Percentiles rank a stretch among this genome's conserved stretches.
phyloP scores from a whole-genome alignment of 2,329 filamentous ascomycete genomes.

The Bertia moriformis region DNA sequence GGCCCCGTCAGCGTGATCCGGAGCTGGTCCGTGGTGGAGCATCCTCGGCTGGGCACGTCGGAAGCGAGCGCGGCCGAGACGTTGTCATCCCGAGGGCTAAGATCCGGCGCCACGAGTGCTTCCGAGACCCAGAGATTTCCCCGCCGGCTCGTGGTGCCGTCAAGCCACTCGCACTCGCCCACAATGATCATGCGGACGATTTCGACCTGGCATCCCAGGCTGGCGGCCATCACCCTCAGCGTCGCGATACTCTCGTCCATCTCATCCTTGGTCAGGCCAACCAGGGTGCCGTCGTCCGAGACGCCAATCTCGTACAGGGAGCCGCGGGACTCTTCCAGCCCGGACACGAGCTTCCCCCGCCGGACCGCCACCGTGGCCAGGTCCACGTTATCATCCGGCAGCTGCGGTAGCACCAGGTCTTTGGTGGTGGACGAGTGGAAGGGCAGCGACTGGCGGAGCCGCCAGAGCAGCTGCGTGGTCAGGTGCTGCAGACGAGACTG shows the following conservation, averaged over 20 bases:
- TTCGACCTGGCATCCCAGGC: constrained; percentile 73
- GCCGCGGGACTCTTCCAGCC: constrained; percentile 81
- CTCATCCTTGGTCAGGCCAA: constrained; percentile 79
- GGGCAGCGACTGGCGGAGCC: constrained; percentile 83
- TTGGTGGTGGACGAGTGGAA: constrained; percentile 71
- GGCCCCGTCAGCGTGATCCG: constrained; percentile 78
- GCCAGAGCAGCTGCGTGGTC: constrained; percentile 89
- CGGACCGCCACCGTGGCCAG: constrained; percentile 26
- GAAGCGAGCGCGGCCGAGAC: constrained; percentile 5
- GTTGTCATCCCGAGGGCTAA: constrained; percentile 19
- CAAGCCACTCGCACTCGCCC: constrained; percentile 66
- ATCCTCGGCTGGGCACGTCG: constrained; percentile 20
- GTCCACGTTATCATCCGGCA: constrained; percentile 49
- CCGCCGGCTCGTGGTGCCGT: constrained; percentile 19
- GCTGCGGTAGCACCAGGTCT: constrained; percentile 58
- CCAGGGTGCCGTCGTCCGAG: constrained; percentile 79
- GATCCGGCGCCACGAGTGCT: constrained; percentile 65
- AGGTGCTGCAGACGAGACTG: constrained; percentile 82
- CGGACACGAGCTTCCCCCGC: constrained; percentile 50
- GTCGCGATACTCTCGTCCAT: constrained; percentile 81
- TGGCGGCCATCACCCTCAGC: constrained; percentile 79
- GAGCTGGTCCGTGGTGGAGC: constrained; percentile 56
- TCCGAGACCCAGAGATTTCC: constrained; percentile 75
- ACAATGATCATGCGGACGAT: constrained; percentile 71
- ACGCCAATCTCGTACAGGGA: constrained; percentile 95